Base-by-base conservation (phyloP, 805 yeast species). In the Wickerhamiella brachini region DNA sequence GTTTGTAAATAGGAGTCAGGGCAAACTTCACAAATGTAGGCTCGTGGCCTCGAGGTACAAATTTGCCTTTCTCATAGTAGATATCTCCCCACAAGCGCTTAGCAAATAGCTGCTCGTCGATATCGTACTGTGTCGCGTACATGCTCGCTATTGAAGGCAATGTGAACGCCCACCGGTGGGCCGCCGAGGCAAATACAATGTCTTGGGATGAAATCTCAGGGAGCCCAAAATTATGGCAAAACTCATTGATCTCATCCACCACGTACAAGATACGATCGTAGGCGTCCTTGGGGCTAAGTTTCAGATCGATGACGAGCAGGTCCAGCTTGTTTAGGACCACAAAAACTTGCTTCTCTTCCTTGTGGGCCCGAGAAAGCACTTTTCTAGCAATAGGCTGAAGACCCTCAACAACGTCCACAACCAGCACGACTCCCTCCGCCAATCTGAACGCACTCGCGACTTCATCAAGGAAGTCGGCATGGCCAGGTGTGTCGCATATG, bases 401-500 rank as follows among this genome's bases (percentile, higher is more conserved):
- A 0, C 97, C 97, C 63, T 90, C 96, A 1, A 87, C 81, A 1
- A 75, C 81, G 63, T 93, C 98, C n/a, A 90, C 71, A 1, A 86
- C 84, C 1, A 88, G 64, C 0, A 82, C 67, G 0, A 77, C 78
- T 1, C 82, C 78, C 56, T 93, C 97, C 0, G 76, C 74, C 0
- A 81, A 69, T 21, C 77, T 64, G 9, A 80, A 64, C 0, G 84
- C 75, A 0, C 77, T 73, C 0, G 78, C 72, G 3, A 78, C 67
- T 57, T 93, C 97, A 61, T 87, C 96, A 26, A 72, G 67, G 60
- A 93, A 93, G 60, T 87, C 81, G 0, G 77, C 75, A 65, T 93
- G 97, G 0, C 99, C 99, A 0, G 99, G 99, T 0, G 95, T 71
- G 60, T 94, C 99, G 0, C 87, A 56, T 0, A 89, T 54, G 59